Evolutionary conservation across 345 rosid species (phyloP).

Genomic region (Sonneratia alba): DNA sequence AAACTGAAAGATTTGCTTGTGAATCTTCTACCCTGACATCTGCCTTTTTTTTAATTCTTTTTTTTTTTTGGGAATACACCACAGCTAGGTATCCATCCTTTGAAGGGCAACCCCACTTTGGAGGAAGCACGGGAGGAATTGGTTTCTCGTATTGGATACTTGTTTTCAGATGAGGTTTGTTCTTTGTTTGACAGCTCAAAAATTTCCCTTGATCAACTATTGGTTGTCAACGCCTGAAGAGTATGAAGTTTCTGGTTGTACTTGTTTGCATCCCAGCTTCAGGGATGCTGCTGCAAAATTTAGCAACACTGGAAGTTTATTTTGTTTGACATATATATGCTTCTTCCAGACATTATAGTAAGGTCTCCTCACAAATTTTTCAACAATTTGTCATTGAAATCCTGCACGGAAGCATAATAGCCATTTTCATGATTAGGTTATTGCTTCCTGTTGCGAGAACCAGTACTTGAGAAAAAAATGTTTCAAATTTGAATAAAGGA

Average conservation of each 20-base stretch:
- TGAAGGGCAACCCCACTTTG: conserved; percentile 34
- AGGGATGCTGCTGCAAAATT: neutral
- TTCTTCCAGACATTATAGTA: neutral
- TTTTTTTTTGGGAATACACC: conserved; percentile 8
- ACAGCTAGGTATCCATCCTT: conserved; percentile 63
- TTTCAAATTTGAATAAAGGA: too few relatives aligned
- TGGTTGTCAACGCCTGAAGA: conserved; percentile 1
- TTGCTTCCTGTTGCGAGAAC: too few relatives aligned
- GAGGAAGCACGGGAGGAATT: conserved; percentile 58
- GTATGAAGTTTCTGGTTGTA: neutral
- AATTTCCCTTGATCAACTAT: neutral
- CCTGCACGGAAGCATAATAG: neutral
- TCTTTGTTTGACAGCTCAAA: neutral
- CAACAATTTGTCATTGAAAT: neutral
- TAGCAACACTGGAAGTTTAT: neutral
- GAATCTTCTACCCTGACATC: neutral
- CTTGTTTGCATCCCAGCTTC: neutral
- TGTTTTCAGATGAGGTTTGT: conserved; percentile 78
- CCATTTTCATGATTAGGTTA: neutral
- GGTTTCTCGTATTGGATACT: conserved; percentile 33
- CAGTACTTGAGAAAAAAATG: too few relatives aligned
- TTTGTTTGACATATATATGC: neutral
- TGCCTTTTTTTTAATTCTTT: neutral
- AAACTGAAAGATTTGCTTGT: neutral
- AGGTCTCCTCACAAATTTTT: neutral